phyloP scores from a whole-genome alignment of 176 grass and related monocot species.

The Triticum urartu region DNA sequence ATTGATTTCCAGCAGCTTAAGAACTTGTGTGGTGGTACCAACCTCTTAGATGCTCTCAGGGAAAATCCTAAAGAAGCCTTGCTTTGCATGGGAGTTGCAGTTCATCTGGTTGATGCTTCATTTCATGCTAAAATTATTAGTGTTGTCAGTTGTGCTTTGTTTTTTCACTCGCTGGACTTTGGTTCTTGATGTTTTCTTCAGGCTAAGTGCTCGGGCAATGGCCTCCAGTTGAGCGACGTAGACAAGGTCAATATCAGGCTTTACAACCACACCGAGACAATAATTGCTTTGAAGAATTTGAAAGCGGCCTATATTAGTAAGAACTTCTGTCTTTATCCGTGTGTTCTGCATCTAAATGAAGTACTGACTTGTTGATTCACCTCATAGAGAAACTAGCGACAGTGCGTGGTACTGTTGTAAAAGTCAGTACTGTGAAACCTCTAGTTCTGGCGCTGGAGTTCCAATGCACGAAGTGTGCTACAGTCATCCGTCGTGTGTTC shows the following conservation, averaged over 20 bases:
- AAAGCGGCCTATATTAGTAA: conserved; percentile 89
- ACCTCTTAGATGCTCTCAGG: conserved; percentile 45
- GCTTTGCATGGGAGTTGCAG: conserved; percentile 79
- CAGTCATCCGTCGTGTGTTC: conserved; percentile 38
- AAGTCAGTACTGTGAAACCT: conserved; percentile 90
- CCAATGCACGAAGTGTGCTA: conserved; percentile 64
- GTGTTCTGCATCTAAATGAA: conserved; percentile 1
- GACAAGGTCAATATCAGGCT: conserved; percentile 82
- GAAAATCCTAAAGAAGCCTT: conserved; percentile 68
- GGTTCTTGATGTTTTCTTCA: conserved; percentile 33
- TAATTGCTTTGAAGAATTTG: conserved; percentile 73
- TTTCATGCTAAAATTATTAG: conserved; percentile 10
- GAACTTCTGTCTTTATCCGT: conserved; percentile 9
- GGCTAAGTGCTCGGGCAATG: conserved; percentile 26
- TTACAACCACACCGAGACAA: conserved; percentile 57
- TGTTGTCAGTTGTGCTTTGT: not conserved
- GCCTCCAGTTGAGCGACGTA: conserved; percentile 32
- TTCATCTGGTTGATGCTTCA: conserved; percentile 61
- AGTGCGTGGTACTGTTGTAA: conserved; percentile 74
- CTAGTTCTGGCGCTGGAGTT: conserved; percentile 66
- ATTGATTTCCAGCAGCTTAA: conserved; percentile 66
- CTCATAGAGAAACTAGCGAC: conserved; percentile 76
- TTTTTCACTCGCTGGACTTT: not conserved
- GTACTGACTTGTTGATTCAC: conserved; percentile 37
- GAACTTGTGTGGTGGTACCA: conserved; percentile 33